Percentiles rank a stretch among this genome's conserved stretches.
These are phyloP conservation scores for Ogataea populi-albae DNA, from an alignment of 805 yeast species.

Conservation along the genomic window DNA sequence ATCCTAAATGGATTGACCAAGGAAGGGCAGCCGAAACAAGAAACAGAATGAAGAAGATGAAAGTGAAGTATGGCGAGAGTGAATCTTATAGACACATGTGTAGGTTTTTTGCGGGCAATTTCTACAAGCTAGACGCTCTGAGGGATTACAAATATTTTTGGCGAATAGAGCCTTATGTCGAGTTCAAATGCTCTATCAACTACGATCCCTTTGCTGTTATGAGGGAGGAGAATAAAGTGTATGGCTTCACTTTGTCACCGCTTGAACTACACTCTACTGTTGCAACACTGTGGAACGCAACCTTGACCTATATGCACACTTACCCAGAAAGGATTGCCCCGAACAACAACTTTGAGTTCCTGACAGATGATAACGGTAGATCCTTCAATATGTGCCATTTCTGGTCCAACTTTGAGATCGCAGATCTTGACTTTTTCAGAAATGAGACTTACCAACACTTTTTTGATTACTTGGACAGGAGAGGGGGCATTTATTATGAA, in stretches of 20 bases:
- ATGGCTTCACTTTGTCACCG: conserved; percentile 51
- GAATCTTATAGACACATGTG: conserved; percentile 63
- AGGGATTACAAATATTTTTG: conserved; percentile 52
- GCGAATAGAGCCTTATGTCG: conserved; percentile 60
- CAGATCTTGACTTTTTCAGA: conserved; percentile 57
- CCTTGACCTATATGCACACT: conserved; percentile 41
- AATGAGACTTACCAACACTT: conserved; percentile 51
- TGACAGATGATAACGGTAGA: conserved; percentile 44
- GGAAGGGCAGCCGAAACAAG: conserved; percentile 46
- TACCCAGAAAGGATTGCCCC: conserved; percentile 46
- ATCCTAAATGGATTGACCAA: conserved; percentile 63
- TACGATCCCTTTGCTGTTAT: conserved; percentile 50
- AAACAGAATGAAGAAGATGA: conserved; percentile 39
- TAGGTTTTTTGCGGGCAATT: conserved; percentile 68
- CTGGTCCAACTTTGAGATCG: conserved; percentile 66
- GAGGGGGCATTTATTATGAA: conserved; percentile 67
- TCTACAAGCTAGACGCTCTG: conserved; percentile 46
- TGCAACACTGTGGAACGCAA: conserved; percentile 48
- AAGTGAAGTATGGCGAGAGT: conserved; percentile 46
- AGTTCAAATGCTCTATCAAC: conserved; percentile 54
- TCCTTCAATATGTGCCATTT: conserved; percentile 57
- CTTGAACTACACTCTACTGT: conserved; percentile 53
- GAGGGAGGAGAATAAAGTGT: conserved; percentile 41
- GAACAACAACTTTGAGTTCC: conserved; percentile 45
- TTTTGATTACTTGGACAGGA: conserved; percentile 54